Percentiles rank a stretch among this genome's conserved stretches.
Evolutionary conservation across 345 rosid species (phyloP).

Genomic region (Bruguiera gymnorhiza): DNA sequence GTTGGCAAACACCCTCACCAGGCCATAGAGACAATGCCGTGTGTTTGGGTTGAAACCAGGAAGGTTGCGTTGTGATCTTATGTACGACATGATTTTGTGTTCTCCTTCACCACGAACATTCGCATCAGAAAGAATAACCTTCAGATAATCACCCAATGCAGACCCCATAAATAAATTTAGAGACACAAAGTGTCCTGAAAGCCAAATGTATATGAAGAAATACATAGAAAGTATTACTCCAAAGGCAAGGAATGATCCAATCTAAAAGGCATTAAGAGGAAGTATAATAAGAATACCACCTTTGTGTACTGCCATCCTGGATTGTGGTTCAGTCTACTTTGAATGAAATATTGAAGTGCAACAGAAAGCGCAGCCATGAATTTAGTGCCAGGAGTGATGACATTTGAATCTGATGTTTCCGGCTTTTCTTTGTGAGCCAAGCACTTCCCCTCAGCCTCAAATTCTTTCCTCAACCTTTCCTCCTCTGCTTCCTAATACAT

Average conservation of each 20-base stretch:
- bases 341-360: slow-evolving; percentile 88
- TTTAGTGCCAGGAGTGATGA: slow-evolving; percentile 93
- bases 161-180: slow-evolving; percentile 57
- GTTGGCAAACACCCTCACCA: slow-evolving; percentile 49
- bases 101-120: slow-evolving; percentile 99
- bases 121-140: slow-evolving; percentile 98
- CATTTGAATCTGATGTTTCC: slow-evolving; percentile 89
- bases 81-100: slow-evolving; percentile 95
- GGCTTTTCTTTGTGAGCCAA: slow-evolving; percentile 67
- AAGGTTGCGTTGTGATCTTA: slow-evolving; percentile 77
- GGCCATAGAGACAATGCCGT: slow-evolving; percentile 83
- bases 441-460: slow-evolving; percentile 58
- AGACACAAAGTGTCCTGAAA: slow-evolving; percentile 53
- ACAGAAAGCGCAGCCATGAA: slow-evolving; percentile 89
- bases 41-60: slow-evolving; percentile 94
- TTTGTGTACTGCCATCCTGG: slow-evolving; percentile 81
- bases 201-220: slow-evolving; percentile 31
- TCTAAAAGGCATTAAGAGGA: slow-evolving; percentile 30
- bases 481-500: slow-evolving; percentile 81
- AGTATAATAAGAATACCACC: slow-evolving; percentile 49
- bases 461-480: slow-evolving; percentile 76
- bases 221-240: slow-evolving; percentile 53
- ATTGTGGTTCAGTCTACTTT: slow-evolving; percentile 72
- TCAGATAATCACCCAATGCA: slow-evolving; percentile 62
- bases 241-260: slow-evolving; percentile 46